Conservation (phyloP, 176 grass and related monocot species). For the Phoenix roebelenii region DNA sequence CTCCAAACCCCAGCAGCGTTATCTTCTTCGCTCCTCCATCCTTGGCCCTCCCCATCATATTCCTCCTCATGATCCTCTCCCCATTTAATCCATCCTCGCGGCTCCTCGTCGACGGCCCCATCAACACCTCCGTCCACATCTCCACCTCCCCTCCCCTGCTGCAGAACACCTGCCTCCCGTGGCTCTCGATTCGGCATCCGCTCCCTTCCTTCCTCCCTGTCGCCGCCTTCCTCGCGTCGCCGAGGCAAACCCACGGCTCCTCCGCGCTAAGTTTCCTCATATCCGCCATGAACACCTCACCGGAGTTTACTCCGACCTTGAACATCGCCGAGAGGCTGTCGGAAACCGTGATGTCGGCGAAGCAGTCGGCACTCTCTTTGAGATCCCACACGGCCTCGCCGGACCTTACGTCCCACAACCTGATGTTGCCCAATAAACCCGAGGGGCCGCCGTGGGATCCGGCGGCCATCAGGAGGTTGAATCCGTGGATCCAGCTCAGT, state of each 20-base stretch:
- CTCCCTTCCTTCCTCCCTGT: conserved; percentile 54
- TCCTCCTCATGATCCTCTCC: conserved; percentile 71
- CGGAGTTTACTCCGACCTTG: conserved; percentile 56
- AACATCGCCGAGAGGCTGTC: conserved; percentile 42
- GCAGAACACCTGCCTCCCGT: conserved; percentile 56
- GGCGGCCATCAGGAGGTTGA: conserved; percentile 50
- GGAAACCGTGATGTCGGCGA: conserved; percentile 44
- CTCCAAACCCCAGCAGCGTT: conserved; percentile 50
- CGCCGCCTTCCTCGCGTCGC: conserved; percentile 17
- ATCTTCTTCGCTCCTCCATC: conserved; percentile 41
- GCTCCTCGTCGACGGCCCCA: conserved; percentile 12
- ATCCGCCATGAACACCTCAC: conserved; percentile 78
- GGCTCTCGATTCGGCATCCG: conserved; percentile 51
- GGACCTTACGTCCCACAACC: conserved; percentile 62
- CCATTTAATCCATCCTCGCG: conserved; percentile 4
- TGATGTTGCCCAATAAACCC: conserved; percentile 47
- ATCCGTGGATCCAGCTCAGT: conserved; percentile 43
- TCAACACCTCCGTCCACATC: conserved; percentile 57
- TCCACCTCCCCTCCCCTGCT: conserved; percentile 35
- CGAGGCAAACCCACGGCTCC: conserved; percentile 50
- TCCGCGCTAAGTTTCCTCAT: conserved; percentile 52
- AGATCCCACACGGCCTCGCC: conserved; percentile 44
- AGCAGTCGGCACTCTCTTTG: conserved; percentile 67
- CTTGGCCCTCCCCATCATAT: conserved; percentile 45
- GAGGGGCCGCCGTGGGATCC: conserved; percentile 63